Evolutionary conservation across 257 asterid species (phyloP).

Genomic region (Scutellaria minor): DNA sequence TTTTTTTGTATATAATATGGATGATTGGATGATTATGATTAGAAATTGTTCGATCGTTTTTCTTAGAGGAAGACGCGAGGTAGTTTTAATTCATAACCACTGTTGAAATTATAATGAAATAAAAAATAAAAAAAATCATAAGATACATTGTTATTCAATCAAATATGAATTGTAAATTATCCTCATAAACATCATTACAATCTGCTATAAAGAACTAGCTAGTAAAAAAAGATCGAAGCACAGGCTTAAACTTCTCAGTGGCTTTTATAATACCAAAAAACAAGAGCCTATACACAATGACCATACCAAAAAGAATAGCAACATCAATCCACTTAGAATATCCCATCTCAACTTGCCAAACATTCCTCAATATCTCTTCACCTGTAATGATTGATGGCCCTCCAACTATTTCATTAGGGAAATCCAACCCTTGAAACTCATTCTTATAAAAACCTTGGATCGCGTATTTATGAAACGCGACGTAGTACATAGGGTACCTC

Average conservation of each 20-base stretch:
- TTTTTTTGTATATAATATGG: too few species aligned
- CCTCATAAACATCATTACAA: too few species aligned
- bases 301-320: slow-evolving; percentile 54
- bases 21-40: too few species aligned
- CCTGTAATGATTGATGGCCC: slow-evolving; percentile 45
- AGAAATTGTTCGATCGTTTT: too few species aligned
- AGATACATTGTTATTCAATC: too few species aligned
- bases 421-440: slow-evolving; percentile 51
- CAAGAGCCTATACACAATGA: slow-evolving; percentile 44
- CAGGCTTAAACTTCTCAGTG: slow-evolving; percentile 42
- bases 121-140: too few species aligned
- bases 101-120: too few species aligned
- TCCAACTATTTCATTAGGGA: slow-evolving; percentile 43
- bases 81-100: too few species aligned
- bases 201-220: too few species aligned
- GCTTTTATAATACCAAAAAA: slow-evolving; percentile 47
- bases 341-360: slow-evolving; percentile 61
- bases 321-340: slow-evolving; percentile 67
- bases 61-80: too few species aligned
- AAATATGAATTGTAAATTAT: too few species aligned
- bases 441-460: slow-evolving; percentile 62
- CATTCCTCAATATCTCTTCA: slow-evolving; percentile 47
- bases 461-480: slow-evolving; percentile 61
- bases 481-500: slow-evolving; percentile 59
- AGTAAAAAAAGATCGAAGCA: slow-evolving; percentile 29